Base-by-base conservation (phyloP, 352 stramenopile species). In the Stephanocyclus meneghinianus region DNA sequence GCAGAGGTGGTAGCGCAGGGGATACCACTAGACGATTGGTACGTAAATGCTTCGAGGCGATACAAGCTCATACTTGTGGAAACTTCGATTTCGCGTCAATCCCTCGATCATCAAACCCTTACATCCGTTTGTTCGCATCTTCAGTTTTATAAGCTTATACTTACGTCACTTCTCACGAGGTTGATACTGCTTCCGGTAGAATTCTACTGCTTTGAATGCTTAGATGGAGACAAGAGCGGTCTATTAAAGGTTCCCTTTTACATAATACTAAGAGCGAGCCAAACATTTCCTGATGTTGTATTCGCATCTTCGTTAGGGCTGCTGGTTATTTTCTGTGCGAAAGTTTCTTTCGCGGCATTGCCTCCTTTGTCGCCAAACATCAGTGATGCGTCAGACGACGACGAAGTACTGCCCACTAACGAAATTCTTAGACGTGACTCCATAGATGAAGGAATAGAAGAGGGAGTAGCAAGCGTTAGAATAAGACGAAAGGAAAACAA, bases 111-210 rank as follows among this genome's bases (percentile, higher is more conserved):
- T 11, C 30, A 13, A 32, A 40, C 35, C 11, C 50, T 30, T 9
- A 26, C 48, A 56, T 56, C 10, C 16, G 9, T 9, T 11, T 32
- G 4, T 44, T 62, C 2, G 3, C 21, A 66, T 59, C n/a, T 35
- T 57, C 50, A 82, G 75, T 82, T 82, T 72, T 82, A 82, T 30
- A 78, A 82, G 44, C 44, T 70, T n/a, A 78, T 78, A 40, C 67
- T 82, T 56, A n/a, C 64, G 66, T 66, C 75, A 55, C 61, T 82
- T 13, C 42, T 82, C 21, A 59, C 68, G 35, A 82, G 75, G 74
- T 64, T 73, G 9, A 29, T 77, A 35, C 57, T 74, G 51, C 48
- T 82, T 53, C 75, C 75, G 9, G 21, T 77, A 32, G 75, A 82
- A 76, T 77, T 71, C 26, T 78, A 67, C 62, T 78, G 61, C 60